Evolutionary conservation across 768 basidiomycete genomes (phyloP), one percentile per base, ranked within the genome.

Genomic region (Lactarius pseudohatsudake): DNA sequence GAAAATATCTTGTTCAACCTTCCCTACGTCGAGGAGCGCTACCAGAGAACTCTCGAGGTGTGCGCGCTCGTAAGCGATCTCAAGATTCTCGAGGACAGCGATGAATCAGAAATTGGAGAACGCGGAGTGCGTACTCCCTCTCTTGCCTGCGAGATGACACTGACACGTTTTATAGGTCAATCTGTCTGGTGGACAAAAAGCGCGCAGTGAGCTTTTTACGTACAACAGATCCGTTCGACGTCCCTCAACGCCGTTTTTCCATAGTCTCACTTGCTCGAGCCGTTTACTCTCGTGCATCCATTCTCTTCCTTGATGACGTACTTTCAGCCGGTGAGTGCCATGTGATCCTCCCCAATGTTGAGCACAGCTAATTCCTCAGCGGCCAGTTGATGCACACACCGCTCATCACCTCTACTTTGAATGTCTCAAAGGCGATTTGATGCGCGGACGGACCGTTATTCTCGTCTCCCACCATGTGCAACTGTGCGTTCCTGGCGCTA

Each of bases 401-500:
- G 90, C 94, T 0, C 86, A 89, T 69, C 90, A 92, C 77, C 84
- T 98, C 55, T 89, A 89, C 72, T 80, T 86, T 22, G 81, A 92
- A 61, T 95, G 93, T 71, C 79, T 98, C 26, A 81, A 83, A 69
- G 94, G 96, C 9, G 87, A 90, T 57, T 78, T 97, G 50, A 81
- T 94, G 74, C 76, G 79, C n/a, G 87, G 85, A 20, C 82, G 95
- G 57, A 97, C 96, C 0, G 79, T 96, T 58, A 81, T 98, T 55
- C 81, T 98, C 28, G 94, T 97, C 59, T 97, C 96, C 3, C 96
- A 99, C 73, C 94, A 96, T 73, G 91, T 97, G 40, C 91, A 94
- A 72, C 82, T 98, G 4, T 94, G 92, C 72, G 83, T 86, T 2
- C 86, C 91, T 1, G 89, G 85, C 36, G 93, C 96, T 2, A 79